These are phyloP conservation scores for Mycosphaerella arachidis DNA, from an alignment of 2,329 filamentous ascomycete species.

Conservation along the genomic window DNA sequence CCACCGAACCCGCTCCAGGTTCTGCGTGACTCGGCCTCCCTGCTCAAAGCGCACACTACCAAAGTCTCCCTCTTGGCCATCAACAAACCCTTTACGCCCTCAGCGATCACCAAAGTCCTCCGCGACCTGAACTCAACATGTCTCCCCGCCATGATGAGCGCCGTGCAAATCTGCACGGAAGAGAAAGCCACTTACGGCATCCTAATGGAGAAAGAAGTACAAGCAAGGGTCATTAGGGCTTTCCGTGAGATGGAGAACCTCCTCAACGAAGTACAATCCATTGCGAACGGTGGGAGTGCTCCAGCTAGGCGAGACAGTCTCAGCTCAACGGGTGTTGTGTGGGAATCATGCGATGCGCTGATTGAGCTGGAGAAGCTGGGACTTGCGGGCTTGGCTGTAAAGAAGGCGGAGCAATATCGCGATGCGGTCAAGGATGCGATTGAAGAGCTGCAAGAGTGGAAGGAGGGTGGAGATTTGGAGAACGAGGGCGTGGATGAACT, in stretches of 20 bases:
- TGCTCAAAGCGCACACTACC: constrained; percentile 77
- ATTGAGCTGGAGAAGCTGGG: constrained; percentile 61
- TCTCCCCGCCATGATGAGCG: constrained; percentile 69
- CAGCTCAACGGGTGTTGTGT: constrained; percentile 69
- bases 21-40: constrained; percentile 64
- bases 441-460: constrained; percentile 83
- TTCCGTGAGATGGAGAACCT: constrained; percentile 61
- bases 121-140: constrained; percentile 66
- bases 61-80: constrained; percentile 84
- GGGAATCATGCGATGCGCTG: constrained; percentile 76
- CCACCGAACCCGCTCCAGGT: constrained; percentile 58
- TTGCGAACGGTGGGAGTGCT: constrained; percentile 47
- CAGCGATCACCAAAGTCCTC: constrained; percentile 67
- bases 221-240: constrained; percentile 54
- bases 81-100: constrained; percentile 79
- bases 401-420: constrained; percentile 68
- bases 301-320: constrained; percentile 45
- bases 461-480: constrained; percentile 56
- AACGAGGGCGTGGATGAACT: constrained; percentile 33
- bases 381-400: constrained; percentile 64
- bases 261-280: constrained; percentile 54
- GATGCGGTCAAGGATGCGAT: constrained; percentile 77
- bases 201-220: constrained; percentile 60
- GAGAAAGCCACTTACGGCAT: constrained; percentile 53
- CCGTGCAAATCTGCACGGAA: constrained; percentile 61